Evolutionary conservation across 495 filamentous ascomycete species (phyloP).

Genomic region (Apiosordaria backusii): DNA sequence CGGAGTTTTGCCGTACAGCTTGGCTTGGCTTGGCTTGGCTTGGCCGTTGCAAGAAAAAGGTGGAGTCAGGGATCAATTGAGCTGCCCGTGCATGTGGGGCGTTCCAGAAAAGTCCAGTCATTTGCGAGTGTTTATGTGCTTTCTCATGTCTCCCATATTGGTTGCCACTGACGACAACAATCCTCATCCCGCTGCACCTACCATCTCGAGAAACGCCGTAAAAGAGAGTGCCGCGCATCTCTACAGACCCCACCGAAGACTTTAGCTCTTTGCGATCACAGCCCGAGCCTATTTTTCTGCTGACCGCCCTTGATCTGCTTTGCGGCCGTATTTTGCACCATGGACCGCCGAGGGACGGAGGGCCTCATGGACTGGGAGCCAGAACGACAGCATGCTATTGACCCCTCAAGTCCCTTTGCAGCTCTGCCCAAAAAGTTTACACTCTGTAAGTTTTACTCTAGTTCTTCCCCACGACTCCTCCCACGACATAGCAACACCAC

Average conservation of each 20-base stretch:
- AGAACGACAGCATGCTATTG: conserved; percentile 41
- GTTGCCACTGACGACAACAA: conserved; percentile 31
- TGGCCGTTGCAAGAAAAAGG: too few species aligned
- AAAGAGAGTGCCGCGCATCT: neutral
- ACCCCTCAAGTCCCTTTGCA: conserved; percentile 46
- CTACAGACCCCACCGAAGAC: neutral
- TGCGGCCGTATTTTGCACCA: conserved; percentile 12
- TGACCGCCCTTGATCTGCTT: neutral
- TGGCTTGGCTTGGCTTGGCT: neutral
- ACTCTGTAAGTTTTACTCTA: conserved; percentile 22
- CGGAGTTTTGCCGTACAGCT: conserved; percentile 4
- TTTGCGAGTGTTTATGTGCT: conserved; percentile 30
- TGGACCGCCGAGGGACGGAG: conserved; percentile 45
- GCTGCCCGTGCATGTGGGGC: conserved; percentile 12
- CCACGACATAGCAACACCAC: neutral
- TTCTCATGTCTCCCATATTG: conserved; percentile 4
- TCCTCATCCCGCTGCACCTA: conserved; percentile 6
- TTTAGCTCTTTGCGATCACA: neutral
- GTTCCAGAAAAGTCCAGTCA: conserved; percentile 14
- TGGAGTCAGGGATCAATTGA: neutral
- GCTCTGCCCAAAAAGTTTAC: conserved; percentile 30
- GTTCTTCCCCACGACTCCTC: neutral
- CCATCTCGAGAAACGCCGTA: neutral
- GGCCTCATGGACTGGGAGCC: conserved; percentile 53
- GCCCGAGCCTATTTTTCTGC: neutral